Conservation (phyloP, 108 stramenopile species). For the Fistulifera solaris region DNA sequence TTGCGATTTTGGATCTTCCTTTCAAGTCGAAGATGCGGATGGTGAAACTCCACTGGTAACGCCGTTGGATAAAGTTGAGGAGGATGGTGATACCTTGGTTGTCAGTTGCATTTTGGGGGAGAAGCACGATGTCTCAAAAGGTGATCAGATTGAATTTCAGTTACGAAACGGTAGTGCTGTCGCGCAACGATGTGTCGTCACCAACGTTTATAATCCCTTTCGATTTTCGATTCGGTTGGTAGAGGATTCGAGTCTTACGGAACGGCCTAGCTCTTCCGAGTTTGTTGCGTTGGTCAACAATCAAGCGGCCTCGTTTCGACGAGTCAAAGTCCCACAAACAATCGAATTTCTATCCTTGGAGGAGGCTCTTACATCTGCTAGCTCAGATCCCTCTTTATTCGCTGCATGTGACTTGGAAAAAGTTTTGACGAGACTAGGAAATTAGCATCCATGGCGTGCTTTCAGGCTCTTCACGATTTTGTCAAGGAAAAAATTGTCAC, state of each 20-base stretch:
- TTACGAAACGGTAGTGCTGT: constrained; percentile 16
- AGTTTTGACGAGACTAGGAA: constrained; percentile 58
- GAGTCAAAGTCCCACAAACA: constrained; percentile 46
- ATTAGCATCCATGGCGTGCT: constrained; percentile 45
- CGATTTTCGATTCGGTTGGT: constrained; percentile 19
- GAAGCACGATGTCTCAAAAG: constrained; percentile 76
- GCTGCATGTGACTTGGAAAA: constrained; percentile 83
- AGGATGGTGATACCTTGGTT: constrained; percentile 17
- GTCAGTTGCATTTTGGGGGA: constrained; percentile 61
- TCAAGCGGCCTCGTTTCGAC: constrained; percentile 38
- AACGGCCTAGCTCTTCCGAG: constrained; percentile 6
- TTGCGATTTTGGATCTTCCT: constrained; percentile 78
- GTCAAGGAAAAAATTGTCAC: constrained; percentile 32
- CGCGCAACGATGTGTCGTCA: constrained; percentile 32
- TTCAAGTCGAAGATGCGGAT: constrained; percentile 66
- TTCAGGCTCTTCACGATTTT: constrained; percentile 53
- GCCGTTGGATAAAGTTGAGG: constrained; percentile 41
- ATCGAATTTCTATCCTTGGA: constrained; percentile 46
- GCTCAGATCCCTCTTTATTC: constrained; percentile 35
- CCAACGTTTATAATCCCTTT: constrained; percentile 48
- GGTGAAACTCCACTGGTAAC: constrained; percentile 68
- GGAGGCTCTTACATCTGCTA: constrained; percentile 26
- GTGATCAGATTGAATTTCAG: constrained; percentile 59
- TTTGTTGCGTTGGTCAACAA: constrained; percentile 24
- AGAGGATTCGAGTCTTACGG: not conserved